Evolutionary conservation across 73 alveolate species (phyloP), one percentile per base, ranked within the genome.

Genomic region (Paramecium caudatum): DNA sequence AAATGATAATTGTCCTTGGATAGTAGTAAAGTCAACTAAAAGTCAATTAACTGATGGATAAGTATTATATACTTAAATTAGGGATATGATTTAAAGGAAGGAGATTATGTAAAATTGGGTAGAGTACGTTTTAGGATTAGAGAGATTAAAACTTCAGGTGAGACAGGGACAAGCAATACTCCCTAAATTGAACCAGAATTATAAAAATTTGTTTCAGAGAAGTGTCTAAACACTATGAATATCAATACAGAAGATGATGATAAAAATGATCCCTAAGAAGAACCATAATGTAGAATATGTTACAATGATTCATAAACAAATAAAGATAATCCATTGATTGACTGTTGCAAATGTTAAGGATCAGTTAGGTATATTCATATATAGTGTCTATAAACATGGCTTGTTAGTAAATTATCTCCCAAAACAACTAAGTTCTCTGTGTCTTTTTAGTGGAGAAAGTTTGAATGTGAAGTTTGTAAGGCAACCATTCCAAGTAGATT

Each of bases 401-500:
- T 97, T 8, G 92, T 91, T 13, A 82, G 91, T 43, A 96, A 94
- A 84, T 82, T 94, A 49, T 92, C 91, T 30, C 94, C 94, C 17
- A 94, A 96, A 86, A 86, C 93, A 36, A 91, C 94, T 6, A 93
- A 90, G 41, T 91, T 80, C 46, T 95, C 95, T 4, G 90, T 93
- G 41, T 82, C 94, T 32, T 95, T 74, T 93, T 55, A 68, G 23
- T 95, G 98, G 96, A 96, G 96, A 92, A 69, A 82, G 47, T 93
- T 97, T 17, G 98, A 96, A 80, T 97, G 99, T 70, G 99, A 97
- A 91, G 96, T 97, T 50, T 97, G 99, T 84, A 96, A 97, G 90
- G 82, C 93, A 30, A 91, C 95, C 9, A 94, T 92, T 82, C 98
- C 98, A 84, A 86, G 88, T 86, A 86, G 41, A 15, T 55, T 27